Evolutionary conservation across 106 monocot species (phyloP).

Genomic region (Cymbidium sinense): DNA sequence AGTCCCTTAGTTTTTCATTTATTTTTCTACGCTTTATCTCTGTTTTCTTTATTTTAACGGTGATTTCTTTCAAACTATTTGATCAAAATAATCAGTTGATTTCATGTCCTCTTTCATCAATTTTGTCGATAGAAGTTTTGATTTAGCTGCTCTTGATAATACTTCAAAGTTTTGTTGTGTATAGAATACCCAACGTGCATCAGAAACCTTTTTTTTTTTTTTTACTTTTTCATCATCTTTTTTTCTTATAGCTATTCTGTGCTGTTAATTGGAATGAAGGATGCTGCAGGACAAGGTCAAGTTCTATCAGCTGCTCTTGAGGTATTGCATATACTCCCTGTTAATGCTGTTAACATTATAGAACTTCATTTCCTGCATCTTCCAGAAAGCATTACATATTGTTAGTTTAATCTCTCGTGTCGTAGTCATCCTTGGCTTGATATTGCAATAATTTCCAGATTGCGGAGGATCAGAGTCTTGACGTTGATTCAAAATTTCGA

Average conservation of each 20-base stretch:
- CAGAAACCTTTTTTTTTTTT: conserved; percentile 8
- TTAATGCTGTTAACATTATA: neutral
- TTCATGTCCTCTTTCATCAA: neutral
- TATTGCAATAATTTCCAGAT: conserved; percentile 34
- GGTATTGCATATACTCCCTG: conserved; percentile 29
- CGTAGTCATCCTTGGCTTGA: neutral
- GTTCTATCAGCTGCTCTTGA: conserved; percentile 81
- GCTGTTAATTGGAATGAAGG: conserved; percentile 59
- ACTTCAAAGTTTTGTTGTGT: neutral
- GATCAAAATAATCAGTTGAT: neutral
- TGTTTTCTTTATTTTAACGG: too few relatives aligned
- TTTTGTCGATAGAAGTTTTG: neutral
- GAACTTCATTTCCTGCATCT: neutral
- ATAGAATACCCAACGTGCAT: neutral
- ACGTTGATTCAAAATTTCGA: conserved; percentile 70
- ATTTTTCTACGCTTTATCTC: too few relatives aligned
- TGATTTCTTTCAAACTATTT: too few relatives aligned
- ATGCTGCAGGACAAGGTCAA: conserved; percentile 73
- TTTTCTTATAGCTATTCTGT: conserved; percentile 63
- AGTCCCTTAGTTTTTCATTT: too few relatives aligned
- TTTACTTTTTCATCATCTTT: neutral
- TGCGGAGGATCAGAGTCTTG: conserved; percentile 73
- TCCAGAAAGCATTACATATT: neutral
- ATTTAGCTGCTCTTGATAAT: neutral
- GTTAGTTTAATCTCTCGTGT: neutral